These are phyloP conservation scores for Trametes hirsuta DNA, from an alignment of 1,284 basidiomycete genomes.

Conservation along the genomic window DNA sequence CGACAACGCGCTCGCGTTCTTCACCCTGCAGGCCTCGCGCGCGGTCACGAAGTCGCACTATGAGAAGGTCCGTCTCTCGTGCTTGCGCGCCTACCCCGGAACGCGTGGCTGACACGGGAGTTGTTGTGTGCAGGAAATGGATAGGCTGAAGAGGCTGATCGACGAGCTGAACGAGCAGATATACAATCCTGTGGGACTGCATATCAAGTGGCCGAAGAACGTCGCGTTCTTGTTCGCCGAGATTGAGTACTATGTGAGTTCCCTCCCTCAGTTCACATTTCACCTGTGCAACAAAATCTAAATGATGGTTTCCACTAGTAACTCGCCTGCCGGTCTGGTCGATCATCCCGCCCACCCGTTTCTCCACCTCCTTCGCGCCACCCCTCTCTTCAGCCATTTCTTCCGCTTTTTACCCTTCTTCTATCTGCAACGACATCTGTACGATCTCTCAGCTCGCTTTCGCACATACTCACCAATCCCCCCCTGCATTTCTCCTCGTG, in stretches of 20 bases:
- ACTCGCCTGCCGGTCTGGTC: no score
- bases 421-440: no score
- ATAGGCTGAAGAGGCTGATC: slow-evolving; percentile 60
- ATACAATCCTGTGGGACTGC: slow-evolving; percentile 81
- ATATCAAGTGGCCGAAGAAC: slow-evolving; percentile 78
- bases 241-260: slow-evolving; percentile 74
- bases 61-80: slow-evolving; percentile 56
- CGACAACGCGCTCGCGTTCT: slow-evolving; percentile 71
- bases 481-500: no score
- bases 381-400: no score
- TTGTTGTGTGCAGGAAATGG: slow-evolving; percentile 68
- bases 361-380: no score
- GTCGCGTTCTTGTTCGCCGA: slow-evolving; percentile 88
- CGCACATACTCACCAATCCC: no score
- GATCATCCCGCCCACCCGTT: no score
- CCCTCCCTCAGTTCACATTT: neutral
- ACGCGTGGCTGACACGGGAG: neutral
- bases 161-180: slow-evolving; percentile 65
- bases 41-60: slow-evolving; percentile 72
- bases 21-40: slow-evolving; percentile 76
- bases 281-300: no score
- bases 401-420: no score
- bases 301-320: no score
- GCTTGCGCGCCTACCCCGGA: neutral
- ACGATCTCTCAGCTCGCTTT: no score